Conservation (phyloP, 2,329 filamentous ascomycete species). For the Ophiostoma piceae region DNA sequence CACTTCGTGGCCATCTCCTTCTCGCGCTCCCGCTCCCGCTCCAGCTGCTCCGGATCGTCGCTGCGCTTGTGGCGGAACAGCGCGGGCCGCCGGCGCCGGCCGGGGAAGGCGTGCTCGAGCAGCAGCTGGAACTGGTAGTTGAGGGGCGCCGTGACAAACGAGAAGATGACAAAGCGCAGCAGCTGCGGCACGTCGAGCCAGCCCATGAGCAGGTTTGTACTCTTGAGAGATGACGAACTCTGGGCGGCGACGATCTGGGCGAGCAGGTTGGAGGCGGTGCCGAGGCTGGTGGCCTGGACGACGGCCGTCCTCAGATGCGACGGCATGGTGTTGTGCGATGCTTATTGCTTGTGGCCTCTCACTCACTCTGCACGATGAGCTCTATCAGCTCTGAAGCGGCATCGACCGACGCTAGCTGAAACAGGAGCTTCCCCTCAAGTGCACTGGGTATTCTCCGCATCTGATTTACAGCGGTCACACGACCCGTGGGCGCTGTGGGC, state of each 20-base stretch:
- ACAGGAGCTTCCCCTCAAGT: not conserved
- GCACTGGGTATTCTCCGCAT: conserved; percentile 1
- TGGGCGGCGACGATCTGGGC: conserved; percentile 44
- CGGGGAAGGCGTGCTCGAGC: conserved; percentile 50
- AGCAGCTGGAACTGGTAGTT: conserved; percentile 56
- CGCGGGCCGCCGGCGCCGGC: conserved; percentile 32
- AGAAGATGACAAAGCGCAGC: conserved; percentile 50
- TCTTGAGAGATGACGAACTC: not conserved
- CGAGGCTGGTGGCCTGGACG: conserved; percentile 48
- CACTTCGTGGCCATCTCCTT: conserved; percentile 19
- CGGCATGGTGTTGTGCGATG: conserved; percentile 35
- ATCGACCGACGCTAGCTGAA: conserved; percentile 11
- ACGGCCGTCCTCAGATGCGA: conserved; percentile 50
- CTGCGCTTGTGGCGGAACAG: conserved; percentile 7
- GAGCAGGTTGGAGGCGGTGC: conserved; percentile 49
- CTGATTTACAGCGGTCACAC: conserved; percentile 4
- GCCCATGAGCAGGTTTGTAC: conserved; percentile 27
- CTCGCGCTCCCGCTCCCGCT: not conserved
- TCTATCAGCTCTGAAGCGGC: not conserved
- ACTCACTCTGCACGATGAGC: not conserved
- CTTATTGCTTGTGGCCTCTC: not conserved
- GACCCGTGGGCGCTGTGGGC: not conserved
- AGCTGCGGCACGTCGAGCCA: conserved; percentile 46
- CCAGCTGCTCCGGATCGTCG: conserved; percentile 1
- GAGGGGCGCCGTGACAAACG: conserved; percentile 50